Evolutionary conservation across 768 basidiomycete genomes (phyloP).

Genomic region (Chlorophyllum brunneum): DNA sequence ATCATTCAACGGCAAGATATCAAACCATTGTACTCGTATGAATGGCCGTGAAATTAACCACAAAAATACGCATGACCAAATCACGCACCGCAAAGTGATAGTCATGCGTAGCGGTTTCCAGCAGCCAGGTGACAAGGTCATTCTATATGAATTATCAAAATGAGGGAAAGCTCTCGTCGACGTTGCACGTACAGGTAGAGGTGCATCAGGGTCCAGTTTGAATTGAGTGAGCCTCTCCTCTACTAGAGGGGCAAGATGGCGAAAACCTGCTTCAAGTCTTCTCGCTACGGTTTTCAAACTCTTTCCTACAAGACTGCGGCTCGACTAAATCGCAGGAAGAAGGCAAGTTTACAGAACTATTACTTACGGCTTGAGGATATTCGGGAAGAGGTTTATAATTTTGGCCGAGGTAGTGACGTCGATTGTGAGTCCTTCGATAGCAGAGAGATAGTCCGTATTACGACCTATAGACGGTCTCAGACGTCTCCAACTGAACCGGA

Average conservation of each 20-base stretch:
- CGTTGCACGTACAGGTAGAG: conserved; percentile 6
- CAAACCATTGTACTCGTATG: conserved; percentile 39
- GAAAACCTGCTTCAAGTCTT: conserved; percentile 20
- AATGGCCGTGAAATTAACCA: conserved; percentile 36
- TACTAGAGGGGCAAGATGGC: conserved; percentile 18
- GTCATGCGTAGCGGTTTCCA: conserved; percentile 27
- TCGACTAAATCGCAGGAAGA: not conserved
- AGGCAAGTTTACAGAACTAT: not conserved
- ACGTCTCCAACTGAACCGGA: not conserved
- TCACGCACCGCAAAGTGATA: conserved; percentile 23
- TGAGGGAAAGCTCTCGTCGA: not conserved
- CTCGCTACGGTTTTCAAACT: conserved; percentile 19
- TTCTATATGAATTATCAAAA: conserved; percentile 9
- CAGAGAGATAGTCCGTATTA: conserved; percentile 32
- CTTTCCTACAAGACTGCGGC: conserved; percentile 21
- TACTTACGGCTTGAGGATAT: conserved; percentile 38
- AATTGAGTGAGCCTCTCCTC: conserved; percentile 6
- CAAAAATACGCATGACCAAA: conserved; percentile 27
- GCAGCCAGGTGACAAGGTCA: conserved; percentile 36
- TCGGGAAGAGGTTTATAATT: conserved; percentile 34
- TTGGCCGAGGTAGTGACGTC: conserved; percentile 26
- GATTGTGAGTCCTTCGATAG: conserved; percentile 30
- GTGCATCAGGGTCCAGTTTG: conserved; percentile 9
- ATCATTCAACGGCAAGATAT: not conserved
- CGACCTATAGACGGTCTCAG: conserved; percentile 27